These are phyloP conservation scores for Leishmania major DNA, from an alignment of 208 protist species.

Conservation along the genomic window DNA sequence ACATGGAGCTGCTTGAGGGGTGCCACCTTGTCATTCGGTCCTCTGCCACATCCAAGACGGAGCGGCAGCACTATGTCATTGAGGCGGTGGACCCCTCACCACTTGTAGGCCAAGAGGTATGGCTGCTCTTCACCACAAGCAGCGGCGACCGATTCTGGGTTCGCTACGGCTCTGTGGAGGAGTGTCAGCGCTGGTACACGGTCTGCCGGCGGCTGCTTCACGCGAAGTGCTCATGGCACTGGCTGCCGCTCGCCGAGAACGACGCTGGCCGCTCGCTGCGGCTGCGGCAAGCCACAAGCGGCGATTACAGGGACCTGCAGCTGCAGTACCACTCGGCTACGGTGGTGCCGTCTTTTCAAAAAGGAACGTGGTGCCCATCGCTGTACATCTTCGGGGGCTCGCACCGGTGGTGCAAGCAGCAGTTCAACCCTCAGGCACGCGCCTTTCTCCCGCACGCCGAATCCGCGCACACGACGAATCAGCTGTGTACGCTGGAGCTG, in stretches of 20 bases:
- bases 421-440: constrained; percentile 36
- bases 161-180: constrained; percentile 42
- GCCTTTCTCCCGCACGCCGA: constrained; percentile 45
- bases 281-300: constrained; percentile 27
- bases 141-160: constrained; percentile 74
- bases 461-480: constrained; percentile 14
- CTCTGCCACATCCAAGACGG: constrained; percentile 19
- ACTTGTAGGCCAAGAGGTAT: constrained; percentile 20
- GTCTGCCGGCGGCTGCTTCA: constrained; percentile 39
- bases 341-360: constrained; percentile 25
- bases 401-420: constrained; percentile 25
- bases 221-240: constrained; percentile 58
- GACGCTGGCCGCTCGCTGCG: constrained; percentile 20
- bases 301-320: constrained; percentile 42
- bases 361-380: constrained; percentile 22
- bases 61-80: constrained; percentile 56
- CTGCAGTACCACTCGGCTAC: constrained; percentile 59
- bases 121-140: constrained; percentile 62
- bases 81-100: constrained; percentile 48
- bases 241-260: constrained; percentile 43
- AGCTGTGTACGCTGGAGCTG: constrained; percentile 43
- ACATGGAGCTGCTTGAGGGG: constrained; percentile 59
- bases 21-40: constrained; percentile 55
- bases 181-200: constrained; percentile 52
- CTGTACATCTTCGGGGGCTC: constrained; percentile 58